These are phyloP conservation scores for Spergularia bocconei DNA, from an alignment of 148 eudicot species.

Conservation along the genomic window DNA sequence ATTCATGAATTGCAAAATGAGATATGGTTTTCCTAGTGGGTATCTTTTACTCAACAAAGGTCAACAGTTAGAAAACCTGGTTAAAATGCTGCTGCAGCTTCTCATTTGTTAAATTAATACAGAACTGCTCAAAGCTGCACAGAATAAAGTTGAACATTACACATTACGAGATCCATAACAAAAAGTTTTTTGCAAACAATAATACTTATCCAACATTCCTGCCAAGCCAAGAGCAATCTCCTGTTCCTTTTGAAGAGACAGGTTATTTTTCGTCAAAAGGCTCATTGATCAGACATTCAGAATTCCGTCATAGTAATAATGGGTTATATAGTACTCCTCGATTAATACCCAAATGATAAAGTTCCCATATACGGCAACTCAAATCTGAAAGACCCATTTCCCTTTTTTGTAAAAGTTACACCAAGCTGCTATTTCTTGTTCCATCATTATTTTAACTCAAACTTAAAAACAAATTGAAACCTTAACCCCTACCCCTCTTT, in stretches of 20 bases:
- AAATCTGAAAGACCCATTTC: too few species aligned
- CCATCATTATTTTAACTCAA: too few species aligned
- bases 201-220: not conserved
- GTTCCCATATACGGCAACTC: too few species aligned
- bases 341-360: too few species aligned
- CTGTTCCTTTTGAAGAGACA: not conserved
- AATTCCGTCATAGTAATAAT: not conserved
- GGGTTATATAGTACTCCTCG: not conserved
- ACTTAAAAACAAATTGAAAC: too few species aligned
- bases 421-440: too few species aligned
- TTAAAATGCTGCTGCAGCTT: slow-evolving; percentile 98
- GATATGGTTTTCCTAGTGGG: not conserved
- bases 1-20: slow-evolving; percentile 11
- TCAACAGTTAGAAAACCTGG: slow-evolving; percentile 55
- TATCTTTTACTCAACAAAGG: not conserved
- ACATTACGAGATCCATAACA: not conserved
- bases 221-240: not conserved
- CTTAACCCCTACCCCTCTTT: too few species aligned
- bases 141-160: slow-evolving; percentile 14
- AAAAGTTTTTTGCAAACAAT: not conserved
- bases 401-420: too few species aligned
- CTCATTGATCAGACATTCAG: not conserved
- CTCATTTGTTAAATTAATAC: slow-evolving; percentile 95
- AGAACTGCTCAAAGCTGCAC: slow-evolving; percentile 99
- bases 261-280: slow-evolving; percentile 6